Conservation (phyloP, 2,329 filamentous ascomycete species). For the Pseudopithomyces chartarum region DNA sequence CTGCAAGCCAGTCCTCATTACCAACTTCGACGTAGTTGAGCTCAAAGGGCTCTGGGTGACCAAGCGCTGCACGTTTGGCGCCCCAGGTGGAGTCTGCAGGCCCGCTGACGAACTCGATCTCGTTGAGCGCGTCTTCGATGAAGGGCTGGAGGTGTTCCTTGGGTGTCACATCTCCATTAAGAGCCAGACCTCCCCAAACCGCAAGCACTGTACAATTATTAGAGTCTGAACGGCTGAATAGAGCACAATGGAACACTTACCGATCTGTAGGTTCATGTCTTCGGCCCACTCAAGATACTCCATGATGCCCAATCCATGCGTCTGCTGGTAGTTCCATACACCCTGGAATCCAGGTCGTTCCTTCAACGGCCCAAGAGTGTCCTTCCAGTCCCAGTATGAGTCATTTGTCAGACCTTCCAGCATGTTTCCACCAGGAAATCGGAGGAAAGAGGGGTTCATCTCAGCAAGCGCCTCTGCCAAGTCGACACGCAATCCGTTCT, state of each 20-base stretch:
- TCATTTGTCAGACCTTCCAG: constrained; percentile 36
- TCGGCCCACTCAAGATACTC: constrained; percentile 56
- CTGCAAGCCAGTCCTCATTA: constrained; percentile 47
- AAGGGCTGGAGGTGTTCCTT: constrained; percentile 44
- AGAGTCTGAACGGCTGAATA: not conserved
- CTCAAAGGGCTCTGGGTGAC: constrained; percentile 43
- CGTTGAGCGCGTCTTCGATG: constrained; percentile 46
- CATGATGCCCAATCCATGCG: constrained; percentile 52
- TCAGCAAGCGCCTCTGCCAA: constrained; percentile 53
- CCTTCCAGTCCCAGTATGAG: constrained; percentile 52
- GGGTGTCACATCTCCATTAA: constrained; percentile 47
- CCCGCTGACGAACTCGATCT: constrained; percentile 43
- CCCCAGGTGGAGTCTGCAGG: constrained; percentile 38
- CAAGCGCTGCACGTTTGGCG: constrained; percentile 40
- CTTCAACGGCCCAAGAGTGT: constrained; percentile 55
- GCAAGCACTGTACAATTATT: constrained; percentile 39
- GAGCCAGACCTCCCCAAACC: constrained; percentile 51
- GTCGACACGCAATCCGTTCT: constrained; percentile 58
- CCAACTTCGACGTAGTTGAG: constrained; percentile 47
- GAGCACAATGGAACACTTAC: constrained; percentile 14
- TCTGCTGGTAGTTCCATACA: constrained; percentile 52
- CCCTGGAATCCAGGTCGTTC: constrained; percentile 54
- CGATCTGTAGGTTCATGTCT: constrained; percentile 50
- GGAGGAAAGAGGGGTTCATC: constrained; percentile 52
- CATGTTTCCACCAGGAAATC: constrained; percentile 60